These are phyloP conservation scores for Rhizopogon salebrosus DNA, from an alignment of 768 basidiomycete genomes.

Conservation along the genomic window DNA sequence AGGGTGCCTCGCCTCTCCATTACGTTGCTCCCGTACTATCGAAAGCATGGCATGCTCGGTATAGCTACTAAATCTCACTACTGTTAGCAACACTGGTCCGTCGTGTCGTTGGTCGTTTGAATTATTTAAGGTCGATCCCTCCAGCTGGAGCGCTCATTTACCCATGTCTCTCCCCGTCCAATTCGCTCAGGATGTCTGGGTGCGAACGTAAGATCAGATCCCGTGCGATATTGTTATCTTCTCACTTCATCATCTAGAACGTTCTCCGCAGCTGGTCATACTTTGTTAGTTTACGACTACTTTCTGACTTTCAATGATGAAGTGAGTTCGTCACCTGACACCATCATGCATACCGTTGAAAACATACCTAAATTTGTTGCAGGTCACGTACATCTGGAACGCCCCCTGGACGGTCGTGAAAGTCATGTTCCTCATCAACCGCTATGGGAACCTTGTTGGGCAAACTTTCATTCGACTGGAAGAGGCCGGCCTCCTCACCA, in stretches of 20 bases:
- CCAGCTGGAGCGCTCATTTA: neutral
- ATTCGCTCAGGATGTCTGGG: constrained; percentile 1
- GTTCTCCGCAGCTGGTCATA: constrained; percentile 5
- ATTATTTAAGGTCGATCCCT: neutral
- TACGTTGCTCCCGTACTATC: no score
- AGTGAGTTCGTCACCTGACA: constrained; percentile 1
- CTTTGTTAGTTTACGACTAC: constrained; percentile 13
- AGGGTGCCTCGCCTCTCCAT: no score
- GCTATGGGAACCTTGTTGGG: constrained; percentile 12
- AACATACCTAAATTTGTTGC: neutral
- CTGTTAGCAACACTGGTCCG: no score
- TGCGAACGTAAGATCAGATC: constrained; percentile 2
- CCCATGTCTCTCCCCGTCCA: neutral
- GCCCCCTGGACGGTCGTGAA: constrained; percentile 10
- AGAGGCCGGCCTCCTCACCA: constrained; percentile 1
- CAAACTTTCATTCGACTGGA: constrained; percentile 7
- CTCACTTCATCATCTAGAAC: neutral
- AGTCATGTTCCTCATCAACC: constrained; percentile 9
- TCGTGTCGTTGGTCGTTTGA: no score
- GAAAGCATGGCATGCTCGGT: no score
- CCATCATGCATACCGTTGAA: neutral
- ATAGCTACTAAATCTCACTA: no score
- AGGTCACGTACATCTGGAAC: constrained; percentile 14
- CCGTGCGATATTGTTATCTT: neutral
- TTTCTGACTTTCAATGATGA: constrained; percentile 11